Evolutionary conservation across 2,329 filamentous ascomycete species (phyloP).

Genomic region (Sporothrix phasma): DNA sequence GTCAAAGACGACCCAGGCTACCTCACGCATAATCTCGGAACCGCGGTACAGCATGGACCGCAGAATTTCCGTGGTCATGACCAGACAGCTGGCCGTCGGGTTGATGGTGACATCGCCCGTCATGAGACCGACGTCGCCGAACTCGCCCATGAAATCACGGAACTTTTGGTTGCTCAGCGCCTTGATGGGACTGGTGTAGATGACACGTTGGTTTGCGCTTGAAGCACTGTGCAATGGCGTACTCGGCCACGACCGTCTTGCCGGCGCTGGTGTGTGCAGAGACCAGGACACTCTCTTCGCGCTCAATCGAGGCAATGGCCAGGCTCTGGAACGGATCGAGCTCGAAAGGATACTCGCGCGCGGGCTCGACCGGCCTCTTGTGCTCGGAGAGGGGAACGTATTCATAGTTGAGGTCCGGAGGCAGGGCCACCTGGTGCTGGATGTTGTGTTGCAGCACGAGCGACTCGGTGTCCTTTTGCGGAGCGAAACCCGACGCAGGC

Average conservation of each 20-base stretch:
- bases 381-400: constrained; percentile 94
- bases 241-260: constrained; percentile 97
- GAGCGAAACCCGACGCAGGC: constrained; percentile 58
- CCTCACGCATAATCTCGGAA: constrained; percentile 98
- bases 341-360: constrained; percentile 75
- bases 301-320: constrained; percentile 87
- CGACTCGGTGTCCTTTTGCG: constrained; percentile 54
- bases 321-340: constrained; percentile 96
- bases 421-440: constrained; percentile 92
- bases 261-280: constrained; percentile 96
- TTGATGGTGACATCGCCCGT: constrained; percentile 99
- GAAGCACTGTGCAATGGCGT: constrained; percentile 93
- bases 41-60: constrained; percentile 96
- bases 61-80: constrained; percentile 99
- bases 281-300: constrained; percentile 91
- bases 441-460: constrained; percentile 93
- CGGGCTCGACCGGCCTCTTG: constrained; percentile 78
- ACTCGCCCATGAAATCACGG: constrained; percentile 88
- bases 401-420: constrained; percentile 86
- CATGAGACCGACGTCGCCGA: constrained; percentile 96
- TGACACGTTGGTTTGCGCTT: constrained; percentile 96
- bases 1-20: constrained; percentile 96
- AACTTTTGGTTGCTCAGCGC: constrained; percentile 98
- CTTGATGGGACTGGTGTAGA: constrained; percentile 99
- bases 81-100: constrained; percentile 90